Evolutionary conservation across 2,329 filamentous ascomycete species (phyloP), one percentile per base, ranked within the genome.

Genomic region (Didymella exigua): DNA sequence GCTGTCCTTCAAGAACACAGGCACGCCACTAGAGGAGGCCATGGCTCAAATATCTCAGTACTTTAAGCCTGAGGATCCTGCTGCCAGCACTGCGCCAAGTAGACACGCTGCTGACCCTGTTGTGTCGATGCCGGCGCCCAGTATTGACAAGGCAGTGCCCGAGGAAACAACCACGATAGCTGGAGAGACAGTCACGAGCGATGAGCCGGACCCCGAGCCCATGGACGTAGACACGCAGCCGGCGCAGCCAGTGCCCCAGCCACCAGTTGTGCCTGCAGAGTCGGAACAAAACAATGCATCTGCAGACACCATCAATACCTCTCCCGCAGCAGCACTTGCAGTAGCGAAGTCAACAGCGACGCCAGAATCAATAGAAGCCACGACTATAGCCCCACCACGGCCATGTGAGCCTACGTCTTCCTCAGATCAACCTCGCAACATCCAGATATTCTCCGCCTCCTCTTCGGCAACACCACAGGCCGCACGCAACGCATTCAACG

Each of bases 21-120:
- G 89, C 11, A 86, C 85, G 71, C 92, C 92, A 2, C 77, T 98
- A 24, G 90, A 91, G 63, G 89, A 93, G 60, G 93, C 93, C 9
- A 91, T 96, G 87, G 78, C 81, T 41, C 84, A 93, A 68, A 96
- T 98, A 58, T 83, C 84, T 19, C 80, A 86, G 60, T 92, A 89
- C 69, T 96, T 96, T 74, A 85, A 83, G 45, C 70, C 73, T 21
- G 68, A 75, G 5, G 71, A 77, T 7, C 61, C 61, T 46, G 49
- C 55, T 49, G 33, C 64, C 21, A 61, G 57, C 41, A 62, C 67
- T 36, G 68, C 68, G 27, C 63, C 66, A 48, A 61, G 69, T 37
- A 69, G 67, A 10, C 70, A 72, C 60, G 59, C 70, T 18, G 62
- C 56, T 13, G 64, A 62, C 45, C 44, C 68, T 52, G 40, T 68